Base-by-base conservation (phyloP, 345 rosid species). In the Tarenaya hassleriana region DNA sequence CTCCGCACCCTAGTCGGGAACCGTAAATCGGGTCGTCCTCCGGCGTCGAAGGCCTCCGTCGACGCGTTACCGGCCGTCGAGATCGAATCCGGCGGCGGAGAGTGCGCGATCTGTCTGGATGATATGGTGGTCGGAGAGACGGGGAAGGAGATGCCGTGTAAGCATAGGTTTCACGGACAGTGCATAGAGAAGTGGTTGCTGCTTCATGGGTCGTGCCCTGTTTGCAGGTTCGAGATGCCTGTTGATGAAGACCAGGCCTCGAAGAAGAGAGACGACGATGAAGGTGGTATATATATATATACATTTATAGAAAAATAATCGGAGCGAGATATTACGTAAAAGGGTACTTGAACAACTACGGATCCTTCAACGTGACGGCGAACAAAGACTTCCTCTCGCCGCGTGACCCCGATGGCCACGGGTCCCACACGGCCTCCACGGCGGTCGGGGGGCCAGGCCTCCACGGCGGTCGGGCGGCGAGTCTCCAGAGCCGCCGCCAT, bases 181-280 rank as follows among this genome's bases (percentile, higher is more conserved):
- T 90, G 97, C 60, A 69, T 90, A 52, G 80, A 78, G 58, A 77
- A 73, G 69, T 86, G 96, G 97, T 40, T 90, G 50, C 76, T 68
- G 76, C 42, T 82, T 46, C 88, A 77, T 65, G 87, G 96, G 18
- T 73, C 82, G 1, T 90, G 96, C 70, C 98, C 98, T 48, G 80
- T 90, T 66, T 84, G 95, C 50, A 78, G 92, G 71, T 78, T 67
- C 47, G 66, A 72, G 75, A 77, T 82, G 92, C 94, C 95, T 56
- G 84, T 70, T 35, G 89, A 80, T 47, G 83, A 77, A 32, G 70
- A 59, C 44, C 20, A 66, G 33, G 32, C 21, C 44, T 27, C 4
- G 7, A 62, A 37, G 73, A 66, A 34, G 47, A 57, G 63, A 61
- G 70, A 38, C 42, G 53, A 56, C 1, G 47, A n/a, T n/a, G n/a